Conservation (phyloP, 106 monocot genomes). For the Dendrobium catenatum region DNA sequence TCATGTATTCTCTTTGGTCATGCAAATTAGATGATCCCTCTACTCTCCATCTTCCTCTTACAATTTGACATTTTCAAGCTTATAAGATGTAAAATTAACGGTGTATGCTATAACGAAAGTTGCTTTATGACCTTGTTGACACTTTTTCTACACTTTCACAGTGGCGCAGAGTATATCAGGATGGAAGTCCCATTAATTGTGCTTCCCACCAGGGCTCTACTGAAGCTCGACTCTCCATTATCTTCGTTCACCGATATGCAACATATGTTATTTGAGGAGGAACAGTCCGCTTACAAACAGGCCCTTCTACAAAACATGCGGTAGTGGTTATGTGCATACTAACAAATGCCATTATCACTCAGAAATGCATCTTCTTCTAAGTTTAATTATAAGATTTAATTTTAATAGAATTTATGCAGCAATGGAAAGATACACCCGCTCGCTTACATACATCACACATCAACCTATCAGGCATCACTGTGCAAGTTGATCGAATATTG, state of each 20-base stretch:
- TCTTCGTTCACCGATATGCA: constrained; percentile 65
- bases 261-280: constrained; percentile 77
- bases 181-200: constrained; percentile 81
- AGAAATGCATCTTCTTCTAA: neutral
- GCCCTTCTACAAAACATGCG: constrained; percentile 53
- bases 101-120: neutral
- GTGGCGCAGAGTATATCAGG: constrained; percentile 81
- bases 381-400: neutral
- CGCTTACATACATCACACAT: constrained; percentile 81
- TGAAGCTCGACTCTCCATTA: constrained; percentile 55
- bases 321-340: constrained; percentile 16
- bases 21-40: neutral
- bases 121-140: neutral
- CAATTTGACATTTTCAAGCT: no score
- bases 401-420: constrained; percentile 31
- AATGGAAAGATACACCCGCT: constrained; percentile 88
- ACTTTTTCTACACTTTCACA: constrained; percentile 7
- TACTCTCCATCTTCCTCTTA: neutral
- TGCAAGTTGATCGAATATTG: constrained; percentile 97
- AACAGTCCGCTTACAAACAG: constrained; percentile 37
- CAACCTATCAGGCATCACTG: constrained; percentile 87
- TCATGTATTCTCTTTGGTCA: neutral
- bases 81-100: neutral
- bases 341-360: neutral
- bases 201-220: constrained; percentile 44